Evolutionary conservation across 495 filamentous ascomycete genomes (phyloP), one percentile per base, ranked within the genome.

Genomic region (Hypoxylon fragiforme): DNA sequence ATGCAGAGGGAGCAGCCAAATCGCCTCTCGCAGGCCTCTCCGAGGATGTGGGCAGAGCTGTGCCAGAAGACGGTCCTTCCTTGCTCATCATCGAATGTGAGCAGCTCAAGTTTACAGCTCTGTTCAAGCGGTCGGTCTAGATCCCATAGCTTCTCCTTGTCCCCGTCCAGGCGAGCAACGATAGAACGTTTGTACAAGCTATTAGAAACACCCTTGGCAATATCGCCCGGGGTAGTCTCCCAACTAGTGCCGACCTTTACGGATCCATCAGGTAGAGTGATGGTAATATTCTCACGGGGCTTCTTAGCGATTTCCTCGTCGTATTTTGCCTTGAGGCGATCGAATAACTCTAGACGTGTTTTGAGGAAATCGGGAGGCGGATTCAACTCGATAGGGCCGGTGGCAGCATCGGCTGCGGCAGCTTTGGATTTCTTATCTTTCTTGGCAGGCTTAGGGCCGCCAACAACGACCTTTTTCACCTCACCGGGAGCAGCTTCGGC

Each of bases 1-100:
- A 96, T 91, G 58, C 90, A 95, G 39, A 98, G 79, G 51, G 91
- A 83, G 73, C 91, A 97, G 37, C 87, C 88, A 68, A 88, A 98
- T 57, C 91, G 82, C 55, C 85, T 82, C 70, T 98, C 95, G 32
- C 85, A 88, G 39, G 91, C 90, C 70, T 97, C 92, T 48, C 94
- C 94, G n/a, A 98, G 83, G 47, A 90, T 80, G 70, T 98, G 94
- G 20, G 94, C 94, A 56, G 85, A 90, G 2, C 87, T 92, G 70
- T 98, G 94, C 91, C 90, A 95, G 67, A 92, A 95, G 5, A 94
- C 90, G 54, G 87, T 82, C 65, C 79, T 87, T 55, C 89, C 94
- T 67, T 95, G 85, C 3, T 88, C 84, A 66, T 91, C 75, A 41
- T 91, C 87, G 70, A 97, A 97, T 24, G 86, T 82, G 32, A 97